Percentiles rank a stretch among this genome's conserved stretches.
Evolutionary conservation across 2,329 filamentous ascomycete genomes (phyloP).

Genomic region (Hymenoscyphus fraxineus): DNA sequence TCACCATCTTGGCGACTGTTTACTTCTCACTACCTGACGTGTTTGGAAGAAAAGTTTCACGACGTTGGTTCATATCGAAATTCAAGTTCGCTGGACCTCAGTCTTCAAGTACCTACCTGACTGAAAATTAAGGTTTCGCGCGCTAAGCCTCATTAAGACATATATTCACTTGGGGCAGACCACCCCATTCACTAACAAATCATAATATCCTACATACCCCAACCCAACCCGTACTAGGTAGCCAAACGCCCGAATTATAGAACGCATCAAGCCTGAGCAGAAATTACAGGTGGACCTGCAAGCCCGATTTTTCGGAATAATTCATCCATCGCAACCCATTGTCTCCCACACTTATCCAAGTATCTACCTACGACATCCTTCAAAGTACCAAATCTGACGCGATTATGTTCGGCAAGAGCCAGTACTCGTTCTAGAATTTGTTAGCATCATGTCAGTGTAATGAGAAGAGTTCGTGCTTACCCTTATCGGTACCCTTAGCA

Average conservation of each 20-base stretch:
- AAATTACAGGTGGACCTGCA: not conserved
- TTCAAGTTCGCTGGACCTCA: not conserved
- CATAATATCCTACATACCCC: constrained; percentile 26
- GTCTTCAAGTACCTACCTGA: not conserved
- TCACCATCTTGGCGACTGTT: constrained; percentile 70
- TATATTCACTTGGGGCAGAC: not conserved
- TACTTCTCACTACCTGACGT: not conserved
- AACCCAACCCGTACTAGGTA: constrained; percentile 6
- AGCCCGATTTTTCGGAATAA: constrained; percentile 67
- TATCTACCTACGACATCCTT: constrained; percentile 77
- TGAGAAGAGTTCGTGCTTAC: constrained; percentile 19
- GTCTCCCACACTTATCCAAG: constrained; percentile 81
- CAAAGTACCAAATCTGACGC: constrained; percentile 70
- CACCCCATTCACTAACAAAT: constrained; percentile 11
- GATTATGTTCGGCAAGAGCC: constrained; percentile 77
- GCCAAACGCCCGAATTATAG: constrained; percentile 14
- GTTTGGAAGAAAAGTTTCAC: not conserved
- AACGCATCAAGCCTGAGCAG: not conserved
- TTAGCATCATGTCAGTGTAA: constrained; percentile 20
- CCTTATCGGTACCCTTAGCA: constrained; percentile 46
- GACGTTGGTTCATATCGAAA: not conserved
- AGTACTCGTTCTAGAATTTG: constrained; percentile 45
- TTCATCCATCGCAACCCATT: constrained; percentile 92
- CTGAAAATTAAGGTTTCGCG: not conserved
- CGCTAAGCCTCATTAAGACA: constrained; percentile 2